Conservation (phyloP, 805 yeast species). For the Jamesozyma spencerorum region DNA sequence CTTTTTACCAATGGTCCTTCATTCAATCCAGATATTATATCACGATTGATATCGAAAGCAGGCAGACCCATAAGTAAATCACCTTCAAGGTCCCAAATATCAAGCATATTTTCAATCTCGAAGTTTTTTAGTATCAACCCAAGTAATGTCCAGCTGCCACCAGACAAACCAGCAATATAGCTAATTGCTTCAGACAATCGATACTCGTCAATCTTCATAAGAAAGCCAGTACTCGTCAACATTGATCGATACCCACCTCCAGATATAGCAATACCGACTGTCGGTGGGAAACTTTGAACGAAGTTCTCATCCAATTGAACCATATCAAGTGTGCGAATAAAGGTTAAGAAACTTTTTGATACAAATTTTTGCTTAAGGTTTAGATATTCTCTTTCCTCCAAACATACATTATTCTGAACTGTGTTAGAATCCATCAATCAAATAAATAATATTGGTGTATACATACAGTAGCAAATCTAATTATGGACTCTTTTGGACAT, state of each 20-base stretch:
- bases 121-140: conserved; percentile 36
- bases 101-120: conserved; percentile 24
- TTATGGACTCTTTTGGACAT: conserved; percentile 21
- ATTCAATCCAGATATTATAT: conserved; percentile 12
- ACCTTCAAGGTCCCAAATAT: conserved; percentile 36
- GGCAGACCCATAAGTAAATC: conserved; percentile 52
- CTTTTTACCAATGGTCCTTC: background rate
- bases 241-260: conserved; percentile 34
- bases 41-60: conserved; percentile 35
- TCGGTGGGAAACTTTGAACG: conserved; percentile 18
- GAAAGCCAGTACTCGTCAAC: conserved; percentile 28
- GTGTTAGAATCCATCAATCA: background rate
- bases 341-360: conserved; percentile 23
- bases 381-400: conserved; percentile 13
- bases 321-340: conserved; percentile 27
- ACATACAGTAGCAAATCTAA: conserved; percentile 18
- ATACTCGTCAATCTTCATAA: conserved; percentile 18
- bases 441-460: background rate
- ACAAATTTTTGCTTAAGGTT: conserved; percentile 27
- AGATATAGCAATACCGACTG: conserved; percentile 31
- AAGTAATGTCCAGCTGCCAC: conserved; percentile 65
- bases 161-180: conserved; percentile 59
- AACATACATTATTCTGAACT: conserved; percentile 7
- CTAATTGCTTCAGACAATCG: conserved; percentile 47
- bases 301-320: conserved; percentile 29